phyloP scores from a whole-genome alignment of 371 early-diverging fungal species.

The Apophysomyces ossiformis region DNA sequence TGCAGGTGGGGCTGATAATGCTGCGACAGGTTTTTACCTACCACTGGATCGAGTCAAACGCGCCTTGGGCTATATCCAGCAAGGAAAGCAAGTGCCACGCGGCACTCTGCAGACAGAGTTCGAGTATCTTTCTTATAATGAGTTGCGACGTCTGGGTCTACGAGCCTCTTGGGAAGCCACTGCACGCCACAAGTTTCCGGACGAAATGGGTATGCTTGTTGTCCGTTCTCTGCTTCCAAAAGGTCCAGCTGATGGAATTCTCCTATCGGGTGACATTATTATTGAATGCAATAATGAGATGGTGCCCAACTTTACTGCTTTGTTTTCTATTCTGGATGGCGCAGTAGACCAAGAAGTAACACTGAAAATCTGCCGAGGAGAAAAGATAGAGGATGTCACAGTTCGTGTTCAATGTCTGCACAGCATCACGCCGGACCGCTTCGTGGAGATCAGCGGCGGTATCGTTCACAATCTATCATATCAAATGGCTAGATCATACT shows the following conservation, averaged over 20 bases:
- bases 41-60: constrained; percentile 69
- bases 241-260: constrained; percentile 66
- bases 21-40: constrained; percentile 60
- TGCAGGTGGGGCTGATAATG: constrained; percentile 65
- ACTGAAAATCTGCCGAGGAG: constrained; percentile 74
- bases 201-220: constrained; percentile 80
- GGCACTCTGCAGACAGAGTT: constrained; percentile 80
- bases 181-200: constrained; percentile 59
- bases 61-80: constrained; percentile 64
- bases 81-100: constrained; percentile 65
- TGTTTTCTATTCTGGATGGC: constrained; percentile 70
- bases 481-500: constrained; percentile 80
- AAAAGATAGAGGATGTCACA: constrained; percentile 52
- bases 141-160: constrained; percentile 64
- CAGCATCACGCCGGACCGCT: constrained; percentile 71
- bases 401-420: constrained; percentile 80
- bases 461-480: constrained; percentile 83
- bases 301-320: constrained; percentile 72
- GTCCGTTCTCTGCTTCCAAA: constrained; percentile 73
- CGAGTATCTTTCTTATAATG: constrained; percentile 65
- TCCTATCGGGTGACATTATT: constrained; percentile 77
- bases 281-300: constrained; percentile 63
- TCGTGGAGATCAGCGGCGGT: constrained; percentile 86
- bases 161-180: constrained; percentile 61
- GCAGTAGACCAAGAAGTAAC: constrained; percentile 62